These are phyloP conservation scores for Magnaporthiopsis poae DNA, from an alignment of 2,329 filamentous ascomycete genomes.

Conservation along the genomic window DNA sequence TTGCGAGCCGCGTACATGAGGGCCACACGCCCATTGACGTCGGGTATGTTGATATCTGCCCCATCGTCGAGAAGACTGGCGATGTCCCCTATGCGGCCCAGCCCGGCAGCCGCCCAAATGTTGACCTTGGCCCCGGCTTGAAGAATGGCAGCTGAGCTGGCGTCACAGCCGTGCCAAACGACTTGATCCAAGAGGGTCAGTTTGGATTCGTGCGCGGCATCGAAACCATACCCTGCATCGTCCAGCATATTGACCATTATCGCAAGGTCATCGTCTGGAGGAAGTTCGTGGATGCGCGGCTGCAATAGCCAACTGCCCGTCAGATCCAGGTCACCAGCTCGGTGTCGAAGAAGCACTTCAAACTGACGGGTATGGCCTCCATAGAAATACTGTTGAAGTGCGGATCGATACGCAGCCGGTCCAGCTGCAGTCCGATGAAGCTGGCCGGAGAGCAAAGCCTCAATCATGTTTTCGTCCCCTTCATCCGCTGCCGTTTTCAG, in stretches of 20 bases:
- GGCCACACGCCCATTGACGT: background rate
- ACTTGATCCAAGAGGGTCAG: no score
- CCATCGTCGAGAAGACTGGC: background rate
- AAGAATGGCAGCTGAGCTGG: no score
- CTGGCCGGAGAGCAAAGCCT: no score
- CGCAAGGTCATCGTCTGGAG: no score
- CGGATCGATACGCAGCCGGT: no score
- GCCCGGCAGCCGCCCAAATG: background rate
- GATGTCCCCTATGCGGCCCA: background rate
- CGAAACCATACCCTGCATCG: background rate
- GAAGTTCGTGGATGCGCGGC: no score
- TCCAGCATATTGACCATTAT: background rate
- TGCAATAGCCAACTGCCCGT: background rate
- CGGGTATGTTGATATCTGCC: background rate
- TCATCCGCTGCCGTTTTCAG: background rate
- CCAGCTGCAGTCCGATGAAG: no score
- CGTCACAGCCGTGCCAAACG: no score
- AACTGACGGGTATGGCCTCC: background rate
- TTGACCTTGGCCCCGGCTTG: no score
- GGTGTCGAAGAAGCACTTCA: no score
- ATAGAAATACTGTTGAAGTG: no score
- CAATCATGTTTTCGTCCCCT: background rate
- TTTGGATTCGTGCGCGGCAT: background rate
- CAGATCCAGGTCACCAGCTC: background rate
- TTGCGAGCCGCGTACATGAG: background rate